Evolutionary conservation across 352 stramenopile genomes (phyloP), one percentile per base, ranked within the genome.

Genomic region (Plasmopara muralis): DNA sequence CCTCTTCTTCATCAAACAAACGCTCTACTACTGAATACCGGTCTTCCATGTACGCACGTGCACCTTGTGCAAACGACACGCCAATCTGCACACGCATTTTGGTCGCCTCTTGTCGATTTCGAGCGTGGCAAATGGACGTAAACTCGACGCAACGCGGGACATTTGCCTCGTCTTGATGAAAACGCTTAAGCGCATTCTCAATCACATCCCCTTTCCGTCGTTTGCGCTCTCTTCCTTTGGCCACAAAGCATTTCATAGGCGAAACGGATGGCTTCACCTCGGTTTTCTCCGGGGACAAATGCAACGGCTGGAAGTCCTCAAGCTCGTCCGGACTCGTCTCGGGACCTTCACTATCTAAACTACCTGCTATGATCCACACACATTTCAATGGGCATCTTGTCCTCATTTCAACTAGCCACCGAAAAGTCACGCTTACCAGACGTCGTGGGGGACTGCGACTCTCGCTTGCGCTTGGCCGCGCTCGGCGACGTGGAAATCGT

Each of bases 41-140:
- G 51, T 91, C 80, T 64, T 91, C 80, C 80, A 91, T 91, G 62
- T 91, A 91, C 34, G 66, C 64, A 13, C 80, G 70, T 7, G 77
- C 75, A 13, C 80, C 80, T 57, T 91, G 80, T 9, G 77, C 75
- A 0, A 70, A 43, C 13, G 75, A 65, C 0, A 84, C 57, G 9
- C 73, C 73, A 14, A 86, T 66, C 31, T 69, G 68, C 6, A 83
- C 58, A n/a, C 66, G 63, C 62, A 84, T 72, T 34, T 62, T 74
- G 16, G 34, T 38, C 4, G 48, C 57, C 34, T 44, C 40, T 31
- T 67, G 37, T 39, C 63, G 39, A 38, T 52, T 47, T 10, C 51
- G 54, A 10, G 53, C 59, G 35, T 64, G 50, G 47, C 58, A 72
- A 18, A 68, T 65, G 60, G 70, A 74, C 31, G 71, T 80, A 46